These are phyloP conservation scores for Ilyonectria destructans DNA, from an alignment of 2,329 filamentous ascomycete species.

Conservation along the genomic window DNA sequence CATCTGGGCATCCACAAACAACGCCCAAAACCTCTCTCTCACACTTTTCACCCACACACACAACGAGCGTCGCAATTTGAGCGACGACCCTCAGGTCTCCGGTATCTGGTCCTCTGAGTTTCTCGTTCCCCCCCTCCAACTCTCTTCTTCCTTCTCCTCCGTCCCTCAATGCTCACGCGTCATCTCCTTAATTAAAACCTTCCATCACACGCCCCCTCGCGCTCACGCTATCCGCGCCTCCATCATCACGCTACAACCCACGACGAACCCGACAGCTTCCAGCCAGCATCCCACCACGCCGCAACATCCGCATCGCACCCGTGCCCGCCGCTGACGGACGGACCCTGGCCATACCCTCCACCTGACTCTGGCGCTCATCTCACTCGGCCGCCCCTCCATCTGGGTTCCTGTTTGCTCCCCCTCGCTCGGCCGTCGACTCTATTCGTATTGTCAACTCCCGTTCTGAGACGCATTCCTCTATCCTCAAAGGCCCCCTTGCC, in stretches of 20 bases:
- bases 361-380: constrained; percentile 45
- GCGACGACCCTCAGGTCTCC: constrained; percentile 18
- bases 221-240: constrained; percentile 47
- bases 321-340: constrained; percentile 41
- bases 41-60: constrained; percentile 30
- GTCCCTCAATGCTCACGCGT: constrained; percentile 27
- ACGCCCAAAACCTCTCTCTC: constrained; percentile 38
- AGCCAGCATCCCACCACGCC: constrained; percentile 32
- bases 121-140: constrained; percentile 9
- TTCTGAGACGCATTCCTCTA: constrained; percentile 44
- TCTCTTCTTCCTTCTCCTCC: constrained; percentile 14
- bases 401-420: constrained; percentile 30
- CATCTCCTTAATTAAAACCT: constrained; percentile 45
- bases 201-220: constrained; percentile 47
- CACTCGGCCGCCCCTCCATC: constrained; percentile 46
- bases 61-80: constrained; percentile 35
- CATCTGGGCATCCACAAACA: constrained; percentile 34
- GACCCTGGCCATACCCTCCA: constrained; percentile 45
- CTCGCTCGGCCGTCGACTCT: constrained; percentile 38
- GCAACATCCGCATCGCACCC: constrained; percentile 42
- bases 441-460: constrained; percentile 37
- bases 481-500: constrained; percentile 13
- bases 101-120: constrained; percentile 5
- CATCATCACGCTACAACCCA: constrained; percentile 44
- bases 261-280: background rate